These are phyloP conservation scores for Poa annua DNA, from an alignment of 176 grass and related monocot genomes.

Conservation along the genomic window DNA sequence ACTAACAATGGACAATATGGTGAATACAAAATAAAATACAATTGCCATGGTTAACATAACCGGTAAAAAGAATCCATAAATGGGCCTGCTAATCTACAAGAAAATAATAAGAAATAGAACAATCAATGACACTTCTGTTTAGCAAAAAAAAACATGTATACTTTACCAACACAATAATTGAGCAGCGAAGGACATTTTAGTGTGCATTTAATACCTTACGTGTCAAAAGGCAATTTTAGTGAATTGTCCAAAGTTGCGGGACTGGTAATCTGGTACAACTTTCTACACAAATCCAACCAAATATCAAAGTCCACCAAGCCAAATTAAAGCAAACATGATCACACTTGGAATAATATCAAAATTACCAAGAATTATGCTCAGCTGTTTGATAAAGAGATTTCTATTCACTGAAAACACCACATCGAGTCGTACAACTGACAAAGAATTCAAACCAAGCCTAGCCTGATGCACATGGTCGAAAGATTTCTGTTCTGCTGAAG, in stretches of 20 bases:
- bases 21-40: background rate
- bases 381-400: background rate
- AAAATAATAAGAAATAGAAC: background rate
- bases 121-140: background rate
- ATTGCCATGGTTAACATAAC: background rate
- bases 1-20: background rate
- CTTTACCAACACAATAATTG: slow-evolving; percentile 10
- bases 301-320: background rate
- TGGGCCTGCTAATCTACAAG: background rate
- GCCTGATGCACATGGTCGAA: slow-evolving; percentile 5
- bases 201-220: background rate
- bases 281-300: slow-evolving; percentile 5
- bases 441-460: background rate
- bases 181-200: slow-evolving; percentile 11
- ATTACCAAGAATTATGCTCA: background rate
- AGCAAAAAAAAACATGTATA: background rate
- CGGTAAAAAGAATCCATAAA: background rate
- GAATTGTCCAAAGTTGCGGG: slow-evolving; percentile 4
- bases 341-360: slow-evolving; percentile 10
- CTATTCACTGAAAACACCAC: background rate
- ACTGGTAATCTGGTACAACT: background rate
- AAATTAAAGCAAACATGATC: slow-evolving; percentile 20
- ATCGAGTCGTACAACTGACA: background rate
- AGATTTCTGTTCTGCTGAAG: slow-evolving; percentile 2
- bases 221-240: background rate